phyloP scores from a whole-genome alignment of 2,329 filamentous ascomycete genomes.

The Aspergillus sp. region DNA sequence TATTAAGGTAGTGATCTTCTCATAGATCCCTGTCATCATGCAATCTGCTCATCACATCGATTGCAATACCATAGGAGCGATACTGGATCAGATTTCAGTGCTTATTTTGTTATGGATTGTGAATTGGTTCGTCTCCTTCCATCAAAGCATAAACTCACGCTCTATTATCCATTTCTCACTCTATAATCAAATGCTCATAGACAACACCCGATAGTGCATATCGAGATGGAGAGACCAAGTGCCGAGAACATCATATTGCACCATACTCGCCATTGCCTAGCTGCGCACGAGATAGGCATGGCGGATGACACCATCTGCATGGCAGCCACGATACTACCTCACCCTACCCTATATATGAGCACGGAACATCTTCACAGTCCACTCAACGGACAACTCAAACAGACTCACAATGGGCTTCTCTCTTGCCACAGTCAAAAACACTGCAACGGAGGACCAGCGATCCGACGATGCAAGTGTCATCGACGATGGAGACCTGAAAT shows the following conservation, averaged over 20 bases:
- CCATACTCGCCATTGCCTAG: too few species aligned
- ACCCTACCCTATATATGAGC: too few species aligned
- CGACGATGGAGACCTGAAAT: conserved; percentile 11
- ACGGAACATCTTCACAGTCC: background rate
- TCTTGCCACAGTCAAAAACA: background rate
- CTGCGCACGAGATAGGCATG: background rate
- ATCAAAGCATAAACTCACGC: too few species aligned
- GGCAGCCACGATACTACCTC: background rate
- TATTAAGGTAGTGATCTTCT: background rate
- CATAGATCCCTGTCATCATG: conserved; percentile 4
- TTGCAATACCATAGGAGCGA: background rate
- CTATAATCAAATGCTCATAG: too few species aligned
- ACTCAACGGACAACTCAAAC: too few species aligned
- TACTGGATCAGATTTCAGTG: background rate
- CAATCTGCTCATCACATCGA: background rate
- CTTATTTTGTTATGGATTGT: too few species aligned
- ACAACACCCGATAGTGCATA: too few species aligned
- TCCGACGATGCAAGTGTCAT: conserved; percentile 8
- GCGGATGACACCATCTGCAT: background rate
- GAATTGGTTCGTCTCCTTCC: too few species aligned
- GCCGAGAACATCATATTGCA: too few species aligned
- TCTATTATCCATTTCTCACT: too few species aligned
- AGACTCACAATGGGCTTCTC: background rate
- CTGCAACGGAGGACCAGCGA: background rate
- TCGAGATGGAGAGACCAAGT: too few species aligned